Base-by-base conservation (phyloP, 192 early-diverging fungal genomes). In the Mortierella hygrophila region DNA sequence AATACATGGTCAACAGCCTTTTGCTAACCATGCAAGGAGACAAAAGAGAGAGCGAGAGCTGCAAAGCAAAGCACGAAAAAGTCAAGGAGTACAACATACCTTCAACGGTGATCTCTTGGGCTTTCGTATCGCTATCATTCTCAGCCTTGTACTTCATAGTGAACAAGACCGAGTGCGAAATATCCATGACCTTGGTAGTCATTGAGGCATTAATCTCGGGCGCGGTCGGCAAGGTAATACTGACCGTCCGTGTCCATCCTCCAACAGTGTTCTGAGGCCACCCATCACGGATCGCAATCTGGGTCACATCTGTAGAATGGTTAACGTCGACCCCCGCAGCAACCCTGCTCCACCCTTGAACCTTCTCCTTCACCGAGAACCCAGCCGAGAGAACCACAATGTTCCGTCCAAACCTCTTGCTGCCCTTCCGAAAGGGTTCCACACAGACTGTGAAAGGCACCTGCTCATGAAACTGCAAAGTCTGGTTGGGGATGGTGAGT, bases 151-250 rank as follows among this genome's bases (percentile, higher is more conserved):
- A 40, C 29, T 72, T 72, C 41, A 72, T 11, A 1, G 23, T 72
- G 13, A 72, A 40, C n/a, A 26, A 20, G 1, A 72, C n/a, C 40
- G 16, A 40, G n/a, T 72, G 71, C 41, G 40, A 44, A 44, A 72
- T 72, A 40, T 29, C 11, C 42, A 72, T n/a, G n/a, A 29, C 71
- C 41, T 47, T 46, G 23, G 71, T 1, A 10, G 40, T 37, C 41
- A 44, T 72, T 13, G 71, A 72, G n/a, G 40, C 41, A 40, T 40
- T 72, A 13, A 72, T 40, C 11, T 72, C 71, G 8, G 71, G 71
- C 71, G 13, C 21, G 2, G 37, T 44, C 21, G 71, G 71, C 42
- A 72, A 18, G 6, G 26, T 44, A 40, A 72, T 44, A 37, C 44
- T 72, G 26, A 72, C 71, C 1, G 71, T 72, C n/a, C 71, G 38